Evolutionary conservation across 2,329 filamentous ascomycete genomes (phyloP).

Genomic region (Graphilbum sp.): DNA sequence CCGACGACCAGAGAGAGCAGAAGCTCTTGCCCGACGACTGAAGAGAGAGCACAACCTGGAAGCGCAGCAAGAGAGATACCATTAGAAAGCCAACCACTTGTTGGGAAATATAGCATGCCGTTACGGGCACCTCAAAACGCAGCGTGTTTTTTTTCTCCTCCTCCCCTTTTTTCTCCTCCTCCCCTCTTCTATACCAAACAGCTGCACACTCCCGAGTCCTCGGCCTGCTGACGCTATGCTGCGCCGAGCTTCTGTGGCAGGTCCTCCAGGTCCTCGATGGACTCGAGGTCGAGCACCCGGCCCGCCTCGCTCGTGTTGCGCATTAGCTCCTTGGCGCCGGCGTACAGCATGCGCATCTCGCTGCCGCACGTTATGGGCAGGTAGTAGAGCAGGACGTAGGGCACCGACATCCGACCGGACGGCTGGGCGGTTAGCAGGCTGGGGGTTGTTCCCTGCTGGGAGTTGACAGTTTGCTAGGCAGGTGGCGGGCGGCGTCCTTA

Average conservation of each 20-base stretch:
- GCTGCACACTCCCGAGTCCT: too few species aligned
- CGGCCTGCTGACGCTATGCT: conserved; percentile 11
- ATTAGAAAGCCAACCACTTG: too few species aligned
- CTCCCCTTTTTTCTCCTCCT: too few species aligned
- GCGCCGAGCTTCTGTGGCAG: conserved; percentile 49
- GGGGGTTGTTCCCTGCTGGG: too few species aligned
- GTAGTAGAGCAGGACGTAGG: conserved; percentile 91
- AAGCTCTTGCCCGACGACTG: too few species aligned
- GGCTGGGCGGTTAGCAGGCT: too few species aligned
- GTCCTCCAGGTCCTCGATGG: conserved; percentile 64
- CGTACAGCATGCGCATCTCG: conserved; percentile 83
- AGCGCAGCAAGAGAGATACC: too few species aligned
- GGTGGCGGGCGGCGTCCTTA: conserved; percentile 19
- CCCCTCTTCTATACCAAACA: too few species aligned
- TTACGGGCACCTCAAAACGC: too few species aligned
- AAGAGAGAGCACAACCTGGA: too few species aligned
- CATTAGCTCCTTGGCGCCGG: conserved; percentile 90
- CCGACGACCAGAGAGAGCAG: conserved; percentile 17
- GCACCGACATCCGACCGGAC: conserved; percentile 71
- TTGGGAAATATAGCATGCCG: too few species aligned
- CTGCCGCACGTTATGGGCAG: conserved; percentile 81
- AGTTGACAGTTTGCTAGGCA: not conserved
- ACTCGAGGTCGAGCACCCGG: conserved; percentile 70
- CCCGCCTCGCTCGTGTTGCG: conserved; percentile 84
- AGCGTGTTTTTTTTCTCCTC: too few species aligned